Evolutionary conservation across 257 asterid species (phyloP), one percentile per base, ranked within the genome.

Genomic region (Solanum microdontum): DNA sequence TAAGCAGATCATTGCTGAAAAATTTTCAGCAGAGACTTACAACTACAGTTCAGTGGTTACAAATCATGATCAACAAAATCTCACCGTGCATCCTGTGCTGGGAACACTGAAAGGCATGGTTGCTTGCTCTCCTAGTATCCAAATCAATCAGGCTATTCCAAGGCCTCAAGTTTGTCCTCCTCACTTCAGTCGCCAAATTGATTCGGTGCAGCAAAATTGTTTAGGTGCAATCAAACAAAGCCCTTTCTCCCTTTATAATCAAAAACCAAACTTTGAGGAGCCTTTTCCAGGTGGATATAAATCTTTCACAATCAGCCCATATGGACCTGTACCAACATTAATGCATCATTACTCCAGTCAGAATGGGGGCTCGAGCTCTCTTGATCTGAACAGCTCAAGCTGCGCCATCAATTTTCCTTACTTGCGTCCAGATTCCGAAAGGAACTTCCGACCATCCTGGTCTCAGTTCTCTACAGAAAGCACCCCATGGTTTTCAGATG

Each of bases 341-440:
- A 34, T 86, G 87, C 87, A 79, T 90, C 90, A 85, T 51, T 91
- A 86, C 62, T 62, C 88, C 36, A 85, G 79, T 89, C 90, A 87
- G 80, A 66, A 60, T 69, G 45, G 37, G 39, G 88, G 80, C 73
- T 86, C 91, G 45, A 86, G 85, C 62, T 28, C 87, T 12, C 17
- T 84, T 87, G 89, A 77, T 51, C 88, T 80, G 86, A 85, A 83
- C 88, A 90, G 88, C 89, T 76, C 85, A 92, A 87, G 84, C 88
- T 87, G 62, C 85, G 36, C 92, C 76, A 84, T 90, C 87, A 92
- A 89, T 90, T 90, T 91, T 74, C 98, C 98, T 77, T 90, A 91
- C 87, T 70, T 88, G 89, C 91, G 89, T 86, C 91, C 92, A 4
- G 92, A 91, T 88, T 86, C 88, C 21, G 92, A 80, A 82, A 89